Evolutionary conservation across 768 basidiomycete genomes (phyloP).

Genomic region (Lyophyllum decastes): DNA sequence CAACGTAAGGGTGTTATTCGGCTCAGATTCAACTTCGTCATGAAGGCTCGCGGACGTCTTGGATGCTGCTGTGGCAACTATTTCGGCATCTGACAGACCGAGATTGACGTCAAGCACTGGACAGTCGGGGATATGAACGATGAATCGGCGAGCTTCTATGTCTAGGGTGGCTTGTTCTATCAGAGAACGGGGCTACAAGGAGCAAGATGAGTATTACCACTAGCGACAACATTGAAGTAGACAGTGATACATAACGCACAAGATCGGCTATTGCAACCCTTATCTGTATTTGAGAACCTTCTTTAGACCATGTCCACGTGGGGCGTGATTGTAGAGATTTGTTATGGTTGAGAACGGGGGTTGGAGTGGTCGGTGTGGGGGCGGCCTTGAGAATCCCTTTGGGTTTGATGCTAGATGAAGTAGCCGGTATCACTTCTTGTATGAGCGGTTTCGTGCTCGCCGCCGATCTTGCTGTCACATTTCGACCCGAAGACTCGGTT

Average conservation of each 20-base stretch:
- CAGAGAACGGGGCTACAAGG: conserved; percentile 43
- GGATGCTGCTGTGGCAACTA: conserved; percentile 30
- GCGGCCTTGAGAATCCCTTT: conserved; percentile 48
- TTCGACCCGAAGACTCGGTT: conserved; percentile 12
- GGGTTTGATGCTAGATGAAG: conserved; percentile 17
- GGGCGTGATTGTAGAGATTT: conserved; percentile 26
- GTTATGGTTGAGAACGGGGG: background rate
- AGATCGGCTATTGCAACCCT: conserved; percentile 55
- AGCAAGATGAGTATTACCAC: background rate
- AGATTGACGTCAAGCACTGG: conserved; percentile 62
- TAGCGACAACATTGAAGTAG: background rate
- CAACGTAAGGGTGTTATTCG: conserved; percentile 40
- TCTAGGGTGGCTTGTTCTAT: conserved; percentile 58
- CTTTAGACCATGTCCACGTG: conserved; percentile 57
- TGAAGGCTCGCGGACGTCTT: conserved; percentile 14
- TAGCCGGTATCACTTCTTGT: conserved; percentile 36
- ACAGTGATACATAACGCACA: conserved; percentile 41
- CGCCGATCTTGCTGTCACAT: background rate
- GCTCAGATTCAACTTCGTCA: conserved; percentile 26
- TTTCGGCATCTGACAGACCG: conserved; percentile 53
- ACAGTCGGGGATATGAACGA: conserved; percentile 48
- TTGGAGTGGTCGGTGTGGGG: conserved; percentile 2
- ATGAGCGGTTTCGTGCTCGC: conserved; percentile 41
- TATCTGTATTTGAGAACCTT: conserved; percentile 44
- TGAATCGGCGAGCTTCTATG: conserved; percentile 61